Base-by-base conservation (phyloP, 2,329 filamentous ascomycete genomes). In the Pleoardoris graminearum region DNA sequence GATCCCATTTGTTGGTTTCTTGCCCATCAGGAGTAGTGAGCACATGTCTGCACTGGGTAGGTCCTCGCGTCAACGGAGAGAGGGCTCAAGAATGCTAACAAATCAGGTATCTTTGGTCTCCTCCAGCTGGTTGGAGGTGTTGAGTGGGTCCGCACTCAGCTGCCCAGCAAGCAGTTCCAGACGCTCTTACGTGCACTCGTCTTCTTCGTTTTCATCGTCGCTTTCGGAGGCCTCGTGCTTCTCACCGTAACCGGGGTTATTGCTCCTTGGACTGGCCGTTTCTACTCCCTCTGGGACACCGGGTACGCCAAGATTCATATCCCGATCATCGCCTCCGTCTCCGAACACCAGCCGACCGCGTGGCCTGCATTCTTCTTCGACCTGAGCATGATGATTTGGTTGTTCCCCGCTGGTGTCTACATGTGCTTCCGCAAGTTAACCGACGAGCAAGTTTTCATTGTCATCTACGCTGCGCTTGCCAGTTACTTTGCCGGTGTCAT, bases 341-440 rank as follows among this genome's bases (percentile, higher is more conserved):
- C 94, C 1, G 94, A 99, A 78, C 94, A 99, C 79, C 94, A 99
- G 78, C 94, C 94, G 49, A 99, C 94, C 32, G 94, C 94, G 37
- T 99, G 94, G 94, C 94, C 94, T 2, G 91, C 95, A 14, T 99
- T 97, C 82, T 99, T 99, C 81, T 99, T 99, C 75, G 94, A 99
- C 69, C 82, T 99, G 65, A 97, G 96, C 80, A 86, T 99, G 80
- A 83, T 99, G 68, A 96, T 99, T 77, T 99, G 94, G 94, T 85
- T 99, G 47, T 97, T 99, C 85, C 94, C 94, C 3, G 95, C 94
- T 11, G 94, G 94, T 76, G 91, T 99, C 52, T 99, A 97, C 79
- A 87, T 99, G 77, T 97, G 92, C 80, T 99, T 97, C 86, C 89
- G 91, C 72, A 87, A 88, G 59, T 85, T 99, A 53, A 87, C 85